A percentile compares a stretch with the other conserved stretches of the same genome.
Conservation (phyloP, 2,329 filamentous ascomycete species). For the Colletotrichum horii region DNA sequence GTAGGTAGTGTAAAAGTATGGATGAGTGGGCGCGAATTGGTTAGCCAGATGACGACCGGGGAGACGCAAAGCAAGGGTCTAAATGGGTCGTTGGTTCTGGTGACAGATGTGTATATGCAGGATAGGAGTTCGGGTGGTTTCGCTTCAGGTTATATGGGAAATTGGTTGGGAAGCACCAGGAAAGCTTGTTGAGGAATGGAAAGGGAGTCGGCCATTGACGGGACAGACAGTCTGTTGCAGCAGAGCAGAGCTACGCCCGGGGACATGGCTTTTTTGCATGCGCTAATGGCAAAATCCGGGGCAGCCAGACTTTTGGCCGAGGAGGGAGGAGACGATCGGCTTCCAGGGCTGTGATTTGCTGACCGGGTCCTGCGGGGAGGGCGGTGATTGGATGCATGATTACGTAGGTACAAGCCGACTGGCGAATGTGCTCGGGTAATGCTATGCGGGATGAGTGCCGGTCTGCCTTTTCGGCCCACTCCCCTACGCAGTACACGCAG, state of each 20-base stretch:
- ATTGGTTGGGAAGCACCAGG: slow-evolving; percentile 14
- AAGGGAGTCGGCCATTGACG: slow-evolving; percentile 7
- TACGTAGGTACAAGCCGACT: slow-evolving; percentile 14
- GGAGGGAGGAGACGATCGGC: not conserved
- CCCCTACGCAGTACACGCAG: not conserved
- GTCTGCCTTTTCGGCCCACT: not conserved
- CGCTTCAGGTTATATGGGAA: slow-evolving; percentile 13
- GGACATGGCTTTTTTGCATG: not conserved
- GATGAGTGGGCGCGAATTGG: not conserved
- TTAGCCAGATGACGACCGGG: not conserved
- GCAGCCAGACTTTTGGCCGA: slow-evolving; percentile 5
- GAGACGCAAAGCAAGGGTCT: not conserved
- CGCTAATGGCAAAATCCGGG: slow-evolving; percentile 23
- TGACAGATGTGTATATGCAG: not conserved
- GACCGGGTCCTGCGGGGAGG: slow-evolving; percentile 3
- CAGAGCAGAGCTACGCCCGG: not conserved
- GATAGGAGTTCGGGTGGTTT: slow-evolving; percentile 19
- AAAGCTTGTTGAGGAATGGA: slow-evolving; percentile 20
- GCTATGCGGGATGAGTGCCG: not conserved
- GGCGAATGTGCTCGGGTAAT: not conserved
- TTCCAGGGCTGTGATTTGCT: slow-evolving; percentile 19
- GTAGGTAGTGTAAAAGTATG: not conserved
- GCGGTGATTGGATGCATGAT: slow-evolving; percentile 16
- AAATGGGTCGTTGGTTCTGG: not conserved
- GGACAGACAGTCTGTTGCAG: not conserved